Conservation (phyloP, 306 rosid species). For the Arachis hypogaea region DNA sequence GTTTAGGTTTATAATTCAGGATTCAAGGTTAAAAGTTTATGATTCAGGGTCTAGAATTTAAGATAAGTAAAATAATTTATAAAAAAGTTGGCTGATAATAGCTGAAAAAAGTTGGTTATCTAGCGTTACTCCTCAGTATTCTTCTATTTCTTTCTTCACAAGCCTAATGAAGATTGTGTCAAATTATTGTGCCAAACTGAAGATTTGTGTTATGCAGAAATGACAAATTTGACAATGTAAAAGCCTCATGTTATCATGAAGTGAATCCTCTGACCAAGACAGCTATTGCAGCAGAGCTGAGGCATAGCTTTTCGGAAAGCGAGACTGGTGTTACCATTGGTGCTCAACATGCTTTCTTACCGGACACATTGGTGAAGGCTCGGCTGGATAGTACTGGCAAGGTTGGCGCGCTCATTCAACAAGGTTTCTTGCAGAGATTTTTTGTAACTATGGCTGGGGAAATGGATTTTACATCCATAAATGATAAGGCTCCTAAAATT, state of each 20-base stretch:
- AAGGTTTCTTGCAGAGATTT: slow-evolving; percentile 53
- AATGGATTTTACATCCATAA: slow-evolving; percentile 46
- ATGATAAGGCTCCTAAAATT: slow-evolving; percentile 43
- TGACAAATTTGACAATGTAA: slow-evolving; percentile 60
- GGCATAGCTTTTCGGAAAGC: slow-evolving; percentile 49
- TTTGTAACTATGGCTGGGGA: slow-evolving; percentile 64
- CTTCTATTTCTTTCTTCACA: slow-evolving; percentile 17
- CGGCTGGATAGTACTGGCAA: slow-evolving; percentile 54
- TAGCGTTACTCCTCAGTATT: not conserved
- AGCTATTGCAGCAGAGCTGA: slow-evolving; percentile 70
- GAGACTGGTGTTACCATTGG: slow-evolving; percentile 57
- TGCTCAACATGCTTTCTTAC: slow-evolving; percentile 62
- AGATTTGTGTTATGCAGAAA: slow-evolving; percentile 53
- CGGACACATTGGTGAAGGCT: slow-evolving; percentile 55
- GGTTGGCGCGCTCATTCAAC: slow-evolving; percentile 60
- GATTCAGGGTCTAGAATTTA: too few relatives aligned
- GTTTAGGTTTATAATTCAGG: too few relatives aligned
- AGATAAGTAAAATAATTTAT: too few relatives aligned
- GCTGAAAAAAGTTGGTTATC: too few relatives aligned
- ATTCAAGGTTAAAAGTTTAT: too few relatives aligned
- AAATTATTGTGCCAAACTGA: slow-evolving; percentile 21
- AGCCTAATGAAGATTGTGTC: not conserved
- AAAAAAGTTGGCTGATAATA: too few relatives aligned
- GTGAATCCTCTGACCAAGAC: slow-evolving; percentile 58
- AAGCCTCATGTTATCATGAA: slow-evolving; percentile 54